Evolutionary conservation across 129 eudicot species (phyloP).

Genomic region (Pittosporum tobira): DNA sequence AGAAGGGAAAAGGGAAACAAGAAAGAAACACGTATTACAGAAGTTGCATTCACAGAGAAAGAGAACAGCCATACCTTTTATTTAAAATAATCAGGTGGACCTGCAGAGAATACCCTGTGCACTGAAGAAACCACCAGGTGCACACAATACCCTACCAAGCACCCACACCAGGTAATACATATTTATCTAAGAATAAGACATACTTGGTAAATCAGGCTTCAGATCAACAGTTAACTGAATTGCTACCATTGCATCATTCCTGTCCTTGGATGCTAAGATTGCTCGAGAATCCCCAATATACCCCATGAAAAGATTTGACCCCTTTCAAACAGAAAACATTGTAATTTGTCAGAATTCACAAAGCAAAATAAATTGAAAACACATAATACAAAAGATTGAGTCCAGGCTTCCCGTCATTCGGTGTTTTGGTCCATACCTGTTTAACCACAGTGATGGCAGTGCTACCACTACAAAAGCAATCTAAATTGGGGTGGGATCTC

Average conservation of each 20-base stretch:
- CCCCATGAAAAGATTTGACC: constrained; percentile 79
- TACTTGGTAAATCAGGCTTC: constrained; percentile 99
- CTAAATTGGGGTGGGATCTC: constrained; percentile 79
- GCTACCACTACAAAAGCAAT: constrained; percentile 98
- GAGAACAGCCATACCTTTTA: background rate
- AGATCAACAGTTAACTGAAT: constrained; percentile 91
- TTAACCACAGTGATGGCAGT: constrained; percentile 85
- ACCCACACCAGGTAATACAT: background rate
- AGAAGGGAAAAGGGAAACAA: background rate
- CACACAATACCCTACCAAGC: too few species aligned
- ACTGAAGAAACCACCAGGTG: too few species aligned
- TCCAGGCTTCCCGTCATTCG: background rate
- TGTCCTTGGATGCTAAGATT: constrained; percentile 74
- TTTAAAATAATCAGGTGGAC: too few species aligned
- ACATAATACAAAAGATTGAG: background rate
- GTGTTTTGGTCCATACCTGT: constrained; percentile 42
- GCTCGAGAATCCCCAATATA: constrained; percentile 96
- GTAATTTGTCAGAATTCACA: background rate
- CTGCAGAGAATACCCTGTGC: too few species aligned
- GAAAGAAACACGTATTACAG: background rate
- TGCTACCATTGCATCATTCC: constrained; percentile 50
- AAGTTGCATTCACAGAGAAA: background rate
- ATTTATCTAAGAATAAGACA: constrained; percentile 8
- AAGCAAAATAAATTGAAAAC: background rate
- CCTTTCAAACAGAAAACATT: constrained; percentile 28